Percentiles rank a stretch among this genome's conserved stretches.
Conservation (phyloP, 495 filamentous ascomycete species). For the Entonaema liquescens region DNA sequence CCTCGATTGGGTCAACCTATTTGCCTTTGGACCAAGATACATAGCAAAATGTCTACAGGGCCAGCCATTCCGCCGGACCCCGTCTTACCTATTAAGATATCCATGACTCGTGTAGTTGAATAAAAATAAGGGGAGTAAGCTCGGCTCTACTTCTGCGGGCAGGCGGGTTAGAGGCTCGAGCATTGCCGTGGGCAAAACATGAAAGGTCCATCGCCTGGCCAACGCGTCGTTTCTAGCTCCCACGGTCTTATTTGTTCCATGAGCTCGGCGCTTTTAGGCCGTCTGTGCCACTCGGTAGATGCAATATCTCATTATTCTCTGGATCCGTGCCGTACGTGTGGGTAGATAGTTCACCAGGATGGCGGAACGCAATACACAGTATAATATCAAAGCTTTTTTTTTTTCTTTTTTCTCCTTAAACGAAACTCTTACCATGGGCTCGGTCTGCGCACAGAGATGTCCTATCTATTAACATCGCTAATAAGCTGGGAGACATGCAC, state of each 20-base stretch:
- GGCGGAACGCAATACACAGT: background rate
- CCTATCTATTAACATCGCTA: background rate
- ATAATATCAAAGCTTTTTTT: background rate
- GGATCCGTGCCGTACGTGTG: constrained; percentile 15
- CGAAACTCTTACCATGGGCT: background rate
- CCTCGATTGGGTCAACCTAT: constrained; percentile 22
- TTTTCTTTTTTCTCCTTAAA: background rate
- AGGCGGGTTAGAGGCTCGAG: constrained; percentile 6
- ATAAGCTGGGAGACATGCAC: background rate
- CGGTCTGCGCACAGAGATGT: background rate
- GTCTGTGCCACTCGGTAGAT: constrained; percentile 14
- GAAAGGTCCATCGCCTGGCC: constrained; percentile 17
- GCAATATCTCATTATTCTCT: constrained; percentile 11
- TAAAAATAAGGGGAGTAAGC: constrained; percentile 22
- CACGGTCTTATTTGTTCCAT: constrained; percentile 2
- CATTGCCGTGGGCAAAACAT: background rate
- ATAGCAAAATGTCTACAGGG: constrained; percentile 8
- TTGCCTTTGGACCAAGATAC: constrained; percentile 14
- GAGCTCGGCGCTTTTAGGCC: constrained; percentile 10
- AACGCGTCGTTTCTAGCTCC: constrained; percentile 16
- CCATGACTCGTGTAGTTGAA: constrained; percentile 21
- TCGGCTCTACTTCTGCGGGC: constrained; percentile 8
- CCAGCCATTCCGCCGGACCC: constrained; percentile 29
- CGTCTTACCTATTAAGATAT: constrained; percentile 7
- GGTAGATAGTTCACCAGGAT: constrained; percentile 7